Evolutionary conservation across 202 grass and related monocot species (phyloP).

Genomic region (Saccharum hybrid): DNA sequence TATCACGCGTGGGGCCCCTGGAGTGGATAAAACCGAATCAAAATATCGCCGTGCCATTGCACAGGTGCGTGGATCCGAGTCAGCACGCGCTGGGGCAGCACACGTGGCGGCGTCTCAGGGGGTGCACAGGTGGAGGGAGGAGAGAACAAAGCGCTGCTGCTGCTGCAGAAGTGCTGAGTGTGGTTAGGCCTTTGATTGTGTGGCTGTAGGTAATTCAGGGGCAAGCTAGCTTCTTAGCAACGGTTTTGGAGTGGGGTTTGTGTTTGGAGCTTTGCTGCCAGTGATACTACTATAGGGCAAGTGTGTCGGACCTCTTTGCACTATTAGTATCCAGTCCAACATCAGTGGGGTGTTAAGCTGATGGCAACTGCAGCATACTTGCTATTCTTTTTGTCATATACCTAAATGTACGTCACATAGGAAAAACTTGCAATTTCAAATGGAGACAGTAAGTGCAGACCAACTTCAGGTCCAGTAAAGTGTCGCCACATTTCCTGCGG

Average conservation of each 20-base stretch:
- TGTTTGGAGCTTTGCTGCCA: no score
- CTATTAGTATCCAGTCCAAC: not conserved
- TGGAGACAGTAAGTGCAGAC: not conserved
- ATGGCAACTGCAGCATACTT: no score
- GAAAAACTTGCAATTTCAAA: not conserved
- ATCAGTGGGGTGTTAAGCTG: not conserved
- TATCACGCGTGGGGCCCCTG: not conserved
- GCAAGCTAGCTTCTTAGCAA: no score
- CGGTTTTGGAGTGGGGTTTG: no score
- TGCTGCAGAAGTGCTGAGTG: not conserved
- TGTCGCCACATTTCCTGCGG: not conserved
- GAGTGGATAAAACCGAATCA: slow-evolving; percentile 43
- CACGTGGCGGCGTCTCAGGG: slow-evolving; percentile 25
- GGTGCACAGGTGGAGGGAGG: slow-evolving; percentile 15
- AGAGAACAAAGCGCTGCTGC: not conserved
- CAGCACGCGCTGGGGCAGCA: slow-evolving; percentile 16
- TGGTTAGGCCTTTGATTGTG: slow-evolving; percentile 37
- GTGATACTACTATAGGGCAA: not conserved
- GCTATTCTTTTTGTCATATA: no score
- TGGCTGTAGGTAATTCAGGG: slow-evolving; percentile 22
- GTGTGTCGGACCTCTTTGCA: not conserved
- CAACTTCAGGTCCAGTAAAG: not conserved
- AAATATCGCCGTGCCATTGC: slow-evolving; percentile 29
- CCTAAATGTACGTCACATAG: no score
- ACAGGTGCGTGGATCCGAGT: slow-evolving; percentile 59